These are phyloP conservation scores for Xylariomycetidae sp. DNA, from an alignment of 2,329 filamentous ascomycete species.

Conservation along the genomic window DNA sequence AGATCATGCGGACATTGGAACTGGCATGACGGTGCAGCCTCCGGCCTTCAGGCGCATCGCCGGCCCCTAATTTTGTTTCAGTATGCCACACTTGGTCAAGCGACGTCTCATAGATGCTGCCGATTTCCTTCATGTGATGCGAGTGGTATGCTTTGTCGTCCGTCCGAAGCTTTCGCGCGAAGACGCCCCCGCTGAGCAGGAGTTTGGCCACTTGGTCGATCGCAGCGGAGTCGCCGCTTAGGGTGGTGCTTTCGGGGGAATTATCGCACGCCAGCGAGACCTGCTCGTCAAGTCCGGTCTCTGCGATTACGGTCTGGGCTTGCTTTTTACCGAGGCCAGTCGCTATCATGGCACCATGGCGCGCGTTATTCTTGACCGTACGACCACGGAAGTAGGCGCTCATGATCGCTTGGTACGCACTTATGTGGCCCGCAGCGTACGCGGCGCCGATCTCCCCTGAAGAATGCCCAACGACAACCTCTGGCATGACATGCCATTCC, in stretches of 20 bases:
- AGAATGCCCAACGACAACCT: conserved; percentile 22
- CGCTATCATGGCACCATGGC: conserved; percentile 38
- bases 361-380: background rate
- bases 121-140: too few relatives aligned
- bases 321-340: too few relatives aligned
- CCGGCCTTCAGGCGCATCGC: too few relatives aligned
- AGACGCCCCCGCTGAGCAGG: conserved; percentile 10
- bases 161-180: too few relatives aligned
- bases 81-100: too few relatives aligned
- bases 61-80: too few relatives aligned
- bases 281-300: too few relatives aligned
- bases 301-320: too few relatives aligned
- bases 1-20: too few relatives aligned
- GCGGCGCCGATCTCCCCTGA: conserved; percentile 22
- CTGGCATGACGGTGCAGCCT: too few relatives aligned
- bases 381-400: conserved; percentile 27
- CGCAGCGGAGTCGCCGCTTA: conserved; percentile 15
- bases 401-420: conserved; percentile 21
- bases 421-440: conserved; percentile 14
- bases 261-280: conserved; percentile 18
- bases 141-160: too few relatives aligned
- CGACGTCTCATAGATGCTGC: too few relatives aligned
- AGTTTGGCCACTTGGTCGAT: conserved; percentile 8
- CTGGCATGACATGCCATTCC: conserved; percentile 13
- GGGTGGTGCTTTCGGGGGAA: conserved; percentile 15